phyloP scores from a whole-genome alignment of 805 yeast genomes.

The Kluyveromyces nonfermentans region DNA sequence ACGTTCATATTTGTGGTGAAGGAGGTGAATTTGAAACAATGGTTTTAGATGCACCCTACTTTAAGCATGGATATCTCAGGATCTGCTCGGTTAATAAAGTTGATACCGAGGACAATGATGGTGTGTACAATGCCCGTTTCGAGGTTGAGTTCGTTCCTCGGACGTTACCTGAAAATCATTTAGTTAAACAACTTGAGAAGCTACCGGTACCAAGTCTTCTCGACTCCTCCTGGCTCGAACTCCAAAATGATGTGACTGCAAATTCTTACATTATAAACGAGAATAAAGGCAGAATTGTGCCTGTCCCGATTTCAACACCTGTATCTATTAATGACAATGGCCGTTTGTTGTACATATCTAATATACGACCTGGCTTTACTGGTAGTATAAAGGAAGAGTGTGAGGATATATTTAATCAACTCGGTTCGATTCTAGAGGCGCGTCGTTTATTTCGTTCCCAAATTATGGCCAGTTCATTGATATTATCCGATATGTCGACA shows the following conservation, averaged over 20 bases:
- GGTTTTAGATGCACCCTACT: conserved; percentile 85
- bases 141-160: conserved; percentile 34
- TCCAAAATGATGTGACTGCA: conserved; percentile 1
- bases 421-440: conserved; percentile 29
- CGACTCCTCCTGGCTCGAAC: conserved; percentile 17
- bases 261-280: not conserved
- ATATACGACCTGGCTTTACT: conserved; percentile 29
- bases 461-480: conserved; percentile 50
- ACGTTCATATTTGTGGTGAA: conserved; percentile 94
- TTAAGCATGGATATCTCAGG: conserved; percentile 42
- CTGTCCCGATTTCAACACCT: not conserved
- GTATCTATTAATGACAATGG: conserved; percentile 17
- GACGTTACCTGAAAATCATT: conserved; percentile 8
- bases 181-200: conserved; percentile 25
- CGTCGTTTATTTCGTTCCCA: conserved; percentile 33
- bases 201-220: conserved; percentile 26
- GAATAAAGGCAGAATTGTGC: conserved; percentile 16
- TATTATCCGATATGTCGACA: conserved; percentile 53
- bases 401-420: conserved; percentile 38
- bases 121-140: conserved; percentile 58
- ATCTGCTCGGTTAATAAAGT: conserved; percentile 36
- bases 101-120: conserved; percentile 39
- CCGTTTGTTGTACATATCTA: conserved; percentile 35
- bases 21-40: conserved; percentile 97
- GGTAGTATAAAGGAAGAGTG: conserved; percentile 36